phyloP scores from a whole-genome alignment of 2,329 filamentous ascomycete species.

The Epichloe sp. region DNA sequence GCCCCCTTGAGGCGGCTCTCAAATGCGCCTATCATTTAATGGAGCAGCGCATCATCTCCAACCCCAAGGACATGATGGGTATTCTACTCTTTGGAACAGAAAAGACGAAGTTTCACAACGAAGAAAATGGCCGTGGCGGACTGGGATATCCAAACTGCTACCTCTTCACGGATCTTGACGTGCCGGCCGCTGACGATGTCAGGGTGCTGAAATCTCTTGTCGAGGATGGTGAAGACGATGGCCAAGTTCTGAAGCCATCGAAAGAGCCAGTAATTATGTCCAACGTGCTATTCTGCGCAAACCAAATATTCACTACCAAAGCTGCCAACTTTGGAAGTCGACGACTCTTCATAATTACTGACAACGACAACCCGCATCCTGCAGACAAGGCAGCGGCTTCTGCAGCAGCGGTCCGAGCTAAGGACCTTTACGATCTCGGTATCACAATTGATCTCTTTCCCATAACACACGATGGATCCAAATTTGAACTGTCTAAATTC shows the following conservation, averaged over 20 bases:
- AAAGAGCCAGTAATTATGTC: conserved; percentile 64
- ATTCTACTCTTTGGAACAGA: conserved; percentile 85
- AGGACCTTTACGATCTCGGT: conserved; percentile 88
- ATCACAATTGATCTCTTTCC: conserved; percentile 89
- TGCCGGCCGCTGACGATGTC: conserved; percentile 79
- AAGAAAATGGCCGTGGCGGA: conserved; percentile 44
- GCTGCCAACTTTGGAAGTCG: conserved; percentile 89
- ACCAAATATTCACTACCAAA: conserved; percentile 91
- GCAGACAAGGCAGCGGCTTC: conserved; percentile 60
- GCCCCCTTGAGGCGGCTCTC: conserved; percentile 65
- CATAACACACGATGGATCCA: conserved; percentile 55
- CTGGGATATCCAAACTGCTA: conserved; percentile 83
- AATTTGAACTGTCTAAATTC: conserved; percentile 75
- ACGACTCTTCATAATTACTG: conserved; percentile 88
- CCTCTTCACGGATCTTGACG: conserved; percentile 72
- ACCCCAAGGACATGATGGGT: conserved; percentile 94
- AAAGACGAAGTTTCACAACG: conserved; percentile 64
- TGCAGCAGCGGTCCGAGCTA: conserved; percentile 73
- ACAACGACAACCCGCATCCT: conserved; percentile 76
- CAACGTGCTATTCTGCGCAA: conserved; percentile 85
- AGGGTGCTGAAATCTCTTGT: conserved; percentile 63
- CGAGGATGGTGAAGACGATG: conserved; percentile 62
- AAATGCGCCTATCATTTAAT: conserved; percentile 93
- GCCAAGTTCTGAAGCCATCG: conserved; percentile 56
- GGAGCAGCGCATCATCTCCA: conserved; percentile 96